A percentile compares a stretch with the other conserved stretches of the same genome.
Conservation (phyloP, 768 basidiomycete species). For the Kwoniella dendrophila region DNA sequence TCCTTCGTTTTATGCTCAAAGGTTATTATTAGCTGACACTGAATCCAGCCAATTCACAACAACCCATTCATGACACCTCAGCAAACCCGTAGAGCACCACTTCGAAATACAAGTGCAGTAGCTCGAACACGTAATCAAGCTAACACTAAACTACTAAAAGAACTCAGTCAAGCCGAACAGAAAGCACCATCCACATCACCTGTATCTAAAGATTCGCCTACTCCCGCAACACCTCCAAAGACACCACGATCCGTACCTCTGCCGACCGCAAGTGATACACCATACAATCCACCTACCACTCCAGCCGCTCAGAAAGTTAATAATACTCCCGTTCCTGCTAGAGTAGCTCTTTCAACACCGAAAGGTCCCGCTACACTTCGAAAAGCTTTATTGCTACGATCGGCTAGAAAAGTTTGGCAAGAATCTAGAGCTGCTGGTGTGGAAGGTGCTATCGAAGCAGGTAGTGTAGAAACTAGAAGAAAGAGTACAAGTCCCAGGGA, state of each 20-base stretch:
- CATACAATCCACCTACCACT: conserved; percentile 28
- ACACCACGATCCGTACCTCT: conserved; percentile 42
- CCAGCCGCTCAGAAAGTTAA: not conserved
- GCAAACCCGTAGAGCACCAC: conserved; percentile 23
- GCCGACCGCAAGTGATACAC: conserved; percentile 34
- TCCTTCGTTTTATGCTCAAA: not conserved
- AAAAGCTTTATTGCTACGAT: conserved; percentile 47
- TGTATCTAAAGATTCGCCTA: not conserved
- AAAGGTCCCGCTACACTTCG: conserved; percentile 43
- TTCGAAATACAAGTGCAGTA: conserved; percentile 41
- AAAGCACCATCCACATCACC: not conserved
- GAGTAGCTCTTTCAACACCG: conserved; percentile 37
- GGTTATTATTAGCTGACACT: not conserved
- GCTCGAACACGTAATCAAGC: conserved; percentile 29
- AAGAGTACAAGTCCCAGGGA: conserved; percentile 45
- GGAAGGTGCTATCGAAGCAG: conserved; percentile 42
- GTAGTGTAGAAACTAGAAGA: conserved; percentile 29
- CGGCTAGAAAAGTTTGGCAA: conserved; percentile 51
- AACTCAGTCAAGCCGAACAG: not conserved
- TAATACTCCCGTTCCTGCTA: conserved; percentile 26
- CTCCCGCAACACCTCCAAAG: conserved; percentile 19
- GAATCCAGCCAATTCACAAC: conserved; percentile 21
- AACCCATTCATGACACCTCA: conserved; percentile 38
- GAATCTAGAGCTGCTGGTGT: conserved; percentile 30
- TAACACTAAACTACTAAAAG: not conserved